phyloP scores from a whole-genome alignment of 257 asterid species.

The Solanum dulcamara region DNA sequence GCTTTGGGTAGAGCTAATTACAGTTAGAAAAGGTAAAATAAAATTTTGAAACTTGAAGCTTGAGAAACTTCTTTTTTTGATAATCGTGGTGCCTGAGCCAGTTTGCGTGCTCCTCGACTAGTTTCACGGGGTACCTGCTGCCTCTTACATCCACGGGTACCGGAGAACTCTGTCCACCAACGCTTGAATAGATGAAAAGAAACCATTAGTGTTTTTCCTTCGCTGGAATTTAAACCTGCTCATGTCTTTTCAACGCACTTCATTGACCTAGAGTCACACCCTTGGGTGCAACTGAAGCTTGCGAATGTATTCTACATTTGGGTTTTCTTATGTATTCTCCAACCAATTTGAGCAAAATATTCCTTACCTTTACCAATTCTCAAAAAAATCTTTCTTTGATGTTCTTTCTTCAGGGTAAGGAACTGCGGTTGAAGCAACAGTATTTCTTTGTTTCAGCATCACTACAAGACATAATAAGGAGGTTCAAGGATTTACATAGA shows the following conservation, averaged over 20 bases:
- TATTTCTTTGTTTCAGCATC: constrained; percentile 49
- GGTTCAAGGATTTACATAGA: constrained; percentile 28
- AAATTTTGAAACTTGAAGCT: not conserved
- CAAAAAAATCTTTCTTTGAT: not conserved
- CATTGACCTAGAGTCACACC: not conserved
- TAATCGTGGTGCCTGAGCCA: not conserved
- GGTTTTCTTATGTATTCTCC: not conserved
- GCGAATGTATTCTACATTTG: not conserved
- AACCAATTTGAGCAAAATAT: not conserved
- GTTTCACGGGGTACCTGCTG: not conserved
- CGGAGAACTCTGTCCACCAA: not conserved
- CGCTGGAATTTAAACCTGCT: not conserved
- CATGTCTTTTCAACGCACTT: not conserved
- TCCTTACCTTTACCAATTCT: not conserved
- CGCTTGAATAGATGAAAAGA: not conserved
- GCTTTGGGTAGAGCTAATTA: not conserved
- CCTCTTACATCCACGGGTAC: not conserved
- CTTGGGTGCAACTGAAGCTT: not conserved
- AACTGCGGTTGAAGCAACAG: constrained; percentile 38
- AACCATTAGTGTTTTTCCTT: not conserved
- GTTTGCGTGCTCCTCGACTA: not conserved
- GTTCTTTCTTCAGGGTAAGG: constrained; percentile 35
- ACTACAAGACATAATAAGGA: constrained; percentile 30
- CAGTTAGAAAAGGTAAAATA: not conserved
- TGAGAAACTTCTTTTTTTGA: not conserved